These are phyloP conservation scores for Podaxis mareebaensis DNA, from an alignment of 768 basidiomycete genomes.

Conservation along the genomic window DNA sequence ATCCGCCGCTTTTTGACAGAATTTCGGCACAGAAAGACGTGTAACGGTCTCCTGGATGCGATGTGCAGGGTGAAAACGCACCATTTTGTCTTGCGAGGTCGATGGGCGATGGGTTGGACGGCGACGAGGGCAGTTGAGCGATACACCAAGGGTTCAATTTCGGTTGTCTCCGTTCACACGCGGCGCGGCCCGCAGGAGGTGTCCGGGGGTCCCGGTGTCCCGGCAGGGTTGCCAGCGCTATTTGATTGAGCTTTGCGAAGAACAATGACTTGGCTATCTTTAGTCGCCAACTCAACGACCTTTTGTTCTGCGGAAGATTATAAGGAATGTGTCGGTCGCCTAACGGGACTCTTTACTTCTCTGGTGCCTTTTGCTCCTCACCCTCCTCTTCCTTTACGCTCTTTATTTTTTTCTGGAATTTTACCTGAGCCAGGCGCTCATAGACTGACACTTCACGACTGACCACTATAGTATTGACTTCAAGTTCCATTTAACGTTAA, in stretches of 20 bases:
- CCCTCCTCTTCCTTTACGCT: constrained; percentile 14
- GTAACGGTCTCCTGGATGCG: constrained; percentile 1
- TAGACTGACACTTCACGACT: constrained; percentile 1
- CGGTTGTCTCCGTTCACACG: constrained; percentile 34
- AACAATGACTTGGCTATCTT: constrained; percentile 3
- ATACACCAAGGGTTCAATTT: constrained; percentile 23
- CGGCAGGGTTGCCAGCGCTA: neutral
- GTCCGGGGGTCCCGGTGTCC: neutral
- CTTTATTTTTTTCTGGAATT: constrained; percentile 17
- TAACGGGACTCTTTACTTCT: neutral
- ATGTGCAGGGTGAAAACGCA: constrained; percentile 30
- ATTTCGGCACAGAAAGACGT: constrained; percentile 12
- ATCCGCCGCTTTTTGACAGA: constrained; percentile 22
- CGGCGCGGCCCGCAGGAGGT: constrained; percentile 12
- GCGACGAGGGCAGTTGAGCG: constrained; percentile 29
- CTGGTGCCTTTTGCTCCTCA: neutral
- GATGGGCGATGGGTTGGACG: constrained; percentile 38
- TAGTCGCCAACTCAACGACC: neutral
- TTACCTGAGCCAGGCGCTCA: constrained; percentile 37
- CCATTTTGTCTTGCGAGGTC: constrained; percentile 42
- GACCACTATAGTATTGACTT: constrained; percentile 16
- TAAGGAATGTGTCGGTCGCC: neutral
- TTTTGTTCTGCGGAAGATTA: constrained; percentile 8
- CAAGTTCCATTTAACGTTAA: neutral
- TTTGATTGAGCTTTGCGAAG: neutral